Percentiles rank a stretch among this genome's conserved stretches.
Evolutionary conservation across 495 filamentous ascomycete species (phyloP).

Genomic region (Daldinia loculata): DNA sequence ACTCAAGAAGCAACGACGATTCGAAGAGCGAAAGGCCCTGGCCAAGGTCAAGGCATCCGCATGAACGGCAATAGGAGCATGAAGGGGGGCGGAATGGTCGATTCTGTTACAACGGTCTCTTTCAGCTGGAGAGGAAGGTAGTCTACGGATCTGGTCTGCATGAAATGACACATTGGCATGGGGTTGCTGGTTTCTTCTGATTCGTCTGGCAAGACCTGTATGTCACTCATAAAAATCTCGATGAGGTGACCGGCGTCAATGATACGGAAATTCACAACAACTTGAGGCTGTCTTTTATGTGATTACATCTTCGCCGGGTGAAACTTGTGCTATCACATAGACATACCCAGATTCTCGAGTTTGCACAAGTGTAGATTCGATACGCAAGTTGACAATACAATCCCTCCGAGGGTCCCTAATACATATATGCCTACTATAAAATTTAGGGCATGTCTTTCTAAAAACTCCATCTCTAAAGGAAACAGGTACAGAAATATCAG

Average conservation of each 20-base stretch:
- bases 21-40: slow-evolving; percentile 92
- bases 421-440: background rate
- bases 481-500: background rate
- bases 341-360: background rate
- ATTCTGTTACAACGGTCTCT: slow-evolving; percentile 42
- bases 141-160: slow-evolving; percentile 55
- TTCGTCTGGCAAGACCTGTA: slow-evolving; percentile 63
- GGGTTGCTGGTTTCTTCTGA: slow-evolving; percentile 58
- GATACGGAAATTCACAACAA: slow-evolving; percentile 48
- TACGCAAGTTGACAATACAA: slow-evolving; percentile 3
- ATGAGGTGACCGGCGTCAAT: slow-evolving; percentile 54
- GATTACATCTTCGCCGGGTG: background rate
- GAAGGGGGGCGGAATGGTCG: slow-evolving; percentile 24
- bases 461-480: background rate
- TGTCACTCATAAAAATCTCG: slow-evolving; percentile 55
- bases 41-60: slow-evolving; percentile 73
- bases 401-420: background rate
- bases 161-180: slow-evolving; percentile 55
- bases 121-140: slow-evolving; percentile 41
- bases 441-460: background rate
- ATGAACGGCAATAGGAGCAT: slow-evolving; percentile 39
- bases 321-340: background rate
- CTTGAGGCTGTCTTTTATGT: background rate
- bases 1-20: slow-evolving; percentile 96
- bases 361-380: slow-evolving; percentile 1